These are phyloP conservation scores for Panicum miliaceum DNA, from an alignment of 176 grass and related monocot species.

Conservation along the genomic window DNA sequence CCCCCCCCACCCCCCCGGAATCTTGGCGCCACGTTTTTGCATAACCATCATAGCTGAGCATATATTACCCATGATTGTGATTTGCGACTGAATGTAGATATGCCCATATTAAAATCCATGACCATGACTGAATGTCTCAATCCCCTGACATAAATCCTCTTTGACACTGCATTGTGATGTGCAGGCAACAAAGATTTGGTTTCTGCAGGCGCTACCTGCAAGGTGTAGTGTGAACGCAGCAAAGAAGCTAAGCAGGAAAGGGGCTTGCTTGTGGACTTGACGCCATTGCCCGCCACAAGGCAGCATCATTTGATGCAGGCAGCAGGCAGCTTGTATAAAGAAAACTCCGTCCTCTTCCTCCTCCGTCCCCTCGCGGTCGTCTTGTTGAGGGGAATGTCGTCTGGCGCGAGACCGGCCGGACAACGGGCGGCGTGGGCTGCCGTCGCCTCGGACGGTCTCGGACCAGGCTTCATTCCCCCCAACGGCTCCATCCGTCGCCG, in stretches of 20 bases:
- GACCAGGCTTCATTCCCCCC: constrained; percentile 99
- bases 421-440: background rate
- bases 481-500: constrained; percentile 36
- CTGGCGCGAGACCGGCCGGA: constrained; percentile 65
- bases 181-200: constrained; percentile 13
- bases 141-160: background rate
- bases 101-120: constrained; percentile 6
- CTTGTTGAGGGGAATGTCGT: constrained; percentile 86
- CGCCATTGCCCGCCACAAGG: constrained; percentile 25
- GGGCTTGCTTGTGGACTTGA: constrained; percentile 31
- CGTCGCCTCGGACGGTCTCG: constrained; percentile 46
- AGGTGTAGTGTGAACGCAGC: constrained; percentile 44
- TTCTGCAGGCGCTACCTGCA: constrained; percentile 15
- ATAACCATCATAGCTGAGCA: constrained; percentile 35
- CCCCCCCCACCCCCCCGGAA: too few species aligned
- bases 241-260: constrained; percentile 22
- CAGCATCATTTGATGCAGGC: constrained; percentile 32
- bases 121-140: constrained; percentile 25
- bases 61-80: constrained; percentile 46
- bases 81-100: background rate
- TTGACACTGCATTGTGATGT: background rate
- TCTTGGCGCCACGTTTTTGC: constrained; percentile 4
- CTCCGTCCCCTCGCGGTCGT: background rate
- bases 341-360: background rate
- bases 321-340: background rate